Base-by-base conservation (phyloP, 306 rosid species). In the Quercus rubra region DNA sequence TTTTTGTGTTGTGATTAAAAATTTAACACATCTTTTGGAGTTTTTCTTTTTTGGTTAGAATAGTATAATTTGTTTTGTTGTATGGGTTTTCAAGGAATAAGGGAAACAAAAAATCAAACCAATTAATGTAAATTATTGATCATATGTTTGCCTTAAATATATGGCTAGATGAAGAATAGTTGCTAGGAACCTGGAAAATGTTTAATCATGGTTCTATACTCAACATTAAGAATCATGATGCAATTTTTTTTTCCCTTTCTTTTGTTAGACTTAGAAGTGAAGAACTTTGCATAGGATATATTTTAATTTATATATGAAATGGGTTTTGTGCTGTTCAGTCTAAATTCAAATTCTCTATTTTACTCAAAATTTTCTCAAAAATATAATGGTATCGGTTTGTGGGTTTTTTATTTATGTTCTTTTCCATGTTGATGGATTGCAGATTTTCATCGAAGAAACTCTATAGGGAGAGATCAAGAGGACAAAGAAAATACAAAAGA, bases 401-500 rank as follows among this genome's bases (percentile, higher is more conserved):
- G n/a, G 19, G 5, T n/a, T 14, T n/a, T n/a, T 14, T 5, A 13
- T 4, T n/a, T 23, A 18, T 27, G 59, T 66, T 43, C 13, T 11
- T 74, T 64, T 20, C 15, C 19, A 5, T 61, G 55, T 74, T 75
- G 7, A 68, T 63, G 30, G 62, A 69, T 9, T 79, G 82, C 79
- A 92, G 98, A 91, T 75, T 61, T 80, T 83, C 86, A 75, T 1
- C 75, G 88, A 77, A 85, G 88, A 79, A 87, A 77, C 74, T 83
- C 94, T 7, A 27, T 75, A 23, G 85, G 84, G 17, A 83, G 82
- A 55, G 93, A 88, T n/a, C 21, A 23, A 1, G 92, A 84, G 71
- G 93, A 94, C 77, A 94, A 94, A 87, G 98, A 94, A 74, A 94
- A 94, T 43, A 89, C 73, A 12, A 94, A 90, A 78, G 92, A 88